Evolutionary conservation across 345 rosid species (phyloP).

Genomic region (Lepidium africanum): DNA sequence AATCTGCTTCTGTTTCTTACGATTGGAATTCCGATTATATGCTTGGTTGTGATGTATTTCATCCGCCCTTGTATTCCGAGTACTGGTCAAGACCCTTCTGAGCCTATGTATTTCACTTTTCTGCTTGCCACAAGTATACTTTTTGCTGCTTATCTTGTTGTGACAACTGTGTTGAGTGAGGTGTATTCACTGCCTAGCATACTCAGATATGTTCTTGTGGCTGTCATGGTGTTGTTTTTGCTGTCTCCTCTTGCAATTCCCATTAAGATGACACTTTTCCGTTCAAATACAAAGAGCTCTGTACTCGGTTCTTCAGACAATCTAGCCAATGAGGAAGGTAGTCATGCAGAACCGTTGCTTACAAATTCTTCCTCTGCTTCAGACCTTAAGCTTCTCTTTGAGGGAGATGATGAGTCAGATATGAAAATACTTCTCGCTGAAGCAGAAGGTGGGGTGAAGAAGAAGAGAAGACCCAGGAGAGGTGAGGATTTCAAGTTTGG

Average conservation of each 20-base stretch:
- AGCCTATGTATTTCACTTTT: slow-evolving; percentile 61
- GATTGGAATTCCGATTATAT: slow-evolving; percentile 64
- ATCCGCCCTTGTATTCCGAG: slow-evolving; percentile 78
- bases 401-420: slow-evolving; percentile 43
- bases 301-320: slow-evolving; percentile 49
- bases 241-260: slow-evolving; percentile 84
- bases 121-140: slow-evolving; percentile 57
- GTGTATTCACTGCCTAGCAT: slow-evolving; percentile 29
- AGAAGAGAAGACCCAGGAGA: slow-evolving; percentile 68
- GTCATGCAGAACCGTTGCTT: slow-evolving; percentile 47
- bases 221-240: slow-evolving; percentile 51
- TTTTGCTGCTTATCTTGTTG: slow-evolving; percentile 65
- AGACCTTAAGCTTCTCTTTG: slow-evolving; percentile 51
- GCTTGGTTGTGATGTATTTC: slow-evolving; percentile 63
- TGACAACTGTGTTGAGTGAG: slow-evolving; percentile 43
- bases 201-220: slow-evolving; percentile 47
- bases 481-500: slow-evolving; percentile 78
- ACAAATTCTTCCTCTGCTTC: slow-evolving; percentile 64
- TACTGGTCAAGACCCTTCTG: slow-evolving; percentile 83
- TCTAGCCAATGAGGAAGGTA: slow-evolving; percentile 38
- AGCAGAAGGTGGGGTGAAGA: slow-evolving; percentile 78
- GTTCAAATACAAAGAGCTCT: slow-evolving; percentile 40
- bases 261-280: slow-evolving; percentile 87
- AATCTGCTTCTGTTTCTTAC: slow-evolving; percentile 59
- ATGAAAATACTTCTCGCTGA: slow-evolving; percentile 59